A percentile compares a stretch with the other conserved stretches of the same genome.
Evolutionary conservation across 2,329 filamentous ascomycete species (phyloP).

Genomic region (Taxawa tesnikishii): DNA sequence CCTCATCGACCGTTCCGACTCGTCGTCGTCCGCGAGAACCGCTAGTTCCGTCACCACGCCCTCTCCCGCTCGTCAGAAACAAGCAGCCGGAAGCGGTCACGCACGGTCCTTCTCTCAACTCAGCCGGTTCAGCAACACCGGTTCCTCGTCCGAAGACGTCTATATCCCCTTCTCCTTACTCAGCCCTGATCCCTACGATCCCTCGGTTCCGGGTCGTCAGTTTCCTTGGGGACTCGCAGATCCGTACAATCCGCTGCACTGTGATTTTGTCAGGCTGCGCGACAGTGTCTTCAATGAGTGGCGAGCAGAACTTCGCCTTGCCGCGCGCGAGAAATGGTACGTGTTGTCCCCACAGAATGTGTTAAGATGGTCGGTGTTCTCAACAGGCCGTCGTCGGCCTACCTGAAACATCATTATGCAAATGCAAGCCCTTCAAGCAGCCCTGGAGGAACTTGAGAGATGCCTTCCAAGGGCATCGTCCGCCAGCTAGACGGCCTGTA

Average conservation of each 20-base stretch:
- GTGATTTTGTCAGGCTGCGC: conserved; percentile 83
- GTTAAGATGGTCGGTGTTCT: too few species aligned
- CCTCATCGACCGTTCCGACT: conserved; percentile 24
- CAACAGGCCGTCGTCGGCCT: too few species aligned
- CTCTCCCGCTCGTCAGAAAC: conserved; percentile 15
- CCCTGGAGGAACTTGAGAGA: too few species aligned
- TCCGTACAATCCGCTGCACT: conserved; percentile 81
- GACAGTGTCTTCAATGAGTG: conserved; percentile 90
- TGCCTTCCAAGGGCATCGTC: too few species aligned
- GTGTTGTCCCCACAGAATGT: too few species aligned
- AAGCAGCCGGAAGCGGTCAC: conserved; percentile 16
- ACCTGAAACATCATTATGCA: too few species aligned
- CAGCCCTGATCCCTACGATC: conserved; percentile 81
- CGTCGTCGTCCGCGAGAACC: conserved; percentile 15
- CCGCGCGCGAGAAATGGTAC: conserved; percentile 83
- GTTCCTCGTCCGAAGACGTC: conserved; percentile 38
- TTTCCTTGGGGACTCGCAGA: conserved; percentile 98
- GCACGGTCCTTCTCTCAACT: conserved; percentile 15
- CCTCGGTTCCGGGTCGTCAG: conserved; percentile 61
- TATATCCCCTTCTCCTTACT: conserved; percentile 85
- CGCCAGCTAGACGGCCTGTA: too few species aligned
- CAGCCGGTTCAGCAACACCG: conserved; percentile 22
- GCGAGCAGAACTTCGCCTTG: conserved; percentile 80
- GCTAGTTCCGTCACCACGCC: conserved; percentile 9
- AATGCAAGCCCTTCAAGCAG: too few species aligned